Percentiles rank a stretch among this genome's conserved stretches.
phyloP scores from a whole-genome alignment of 139 green algal species.

The Yamagishiella unicocca region DNA sequence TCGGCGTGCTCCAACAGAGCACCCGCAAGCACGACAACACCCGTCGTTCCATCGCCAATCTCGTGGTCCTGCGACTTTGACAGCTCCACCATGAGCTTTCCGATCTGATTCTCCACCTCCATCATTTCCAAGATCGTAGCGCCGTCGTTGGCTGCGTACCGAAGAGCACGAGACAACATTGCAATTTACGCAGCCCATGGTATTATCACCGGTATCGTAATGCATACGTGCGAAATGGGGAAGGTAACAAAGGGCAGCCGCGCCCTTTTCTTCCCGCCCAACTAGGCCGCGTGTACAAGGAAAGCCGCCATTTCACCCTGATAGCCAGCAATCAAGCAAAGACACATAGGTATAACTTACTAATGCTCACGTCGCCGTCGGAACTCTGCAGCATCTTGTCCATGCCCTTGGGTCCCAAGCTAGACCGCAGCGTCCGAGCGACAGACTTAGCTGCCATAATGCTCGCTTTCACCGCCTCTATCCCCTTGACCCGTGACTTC shows the following conservation, averaged over 20 bases:
- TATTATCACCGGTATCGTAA: not conserved
- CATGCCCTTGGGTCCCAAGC: slow-evolving; percentile 97
- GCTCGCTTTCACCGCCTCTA: slow-evolving; percentile 97
- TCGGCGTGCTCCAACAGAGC: slow-evolving; percentile 87
- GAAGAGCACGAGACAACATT: not conserved
- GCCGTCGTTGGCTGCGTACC: slow-evolving; percentile 93
- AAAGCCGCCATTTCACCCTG: not conserved
- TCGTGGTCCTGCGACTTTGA: slow-evolving; percentile 91
- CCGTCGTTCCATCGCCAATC: slow-evolving; percentile 96
- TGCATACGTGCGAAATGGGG: too few species aligned
- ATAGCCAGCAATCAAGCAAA: too few species aligned
- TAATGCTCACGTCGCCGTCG: slow-evolving; percentile 99
- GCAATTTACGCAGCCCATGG: too few species aligned
- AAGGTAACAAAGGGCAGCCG: not conserved
- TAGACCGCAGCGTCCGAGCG: slow-evolving; percentile 86
- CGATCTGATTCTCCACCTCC: slow-evolving; percentile 99
- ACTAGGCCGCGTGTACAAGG: not conserved
- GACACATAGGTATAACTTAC: slow-evolving; percentile 85
- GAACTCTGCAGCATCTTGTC: slow-evolving; percentile 99
- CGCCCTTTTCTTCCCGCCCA: slow-evolving; percentile 20
- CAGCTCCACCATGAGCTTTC: slow-evolving; percentile 98
- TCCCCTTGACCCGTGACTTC: slow-evolving; percentile 88
- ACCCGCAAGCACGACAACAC: slow-evolving; percentile 93
- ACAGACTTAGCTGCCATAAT: slow-evolving; percentile 97
- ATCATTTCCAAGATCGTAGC: slow-evolving; percentile 99